Evolutionary conservation across 345 rosid species (phyloP).

Genomic region (Xanthoceras sorbifolium): DNA sequence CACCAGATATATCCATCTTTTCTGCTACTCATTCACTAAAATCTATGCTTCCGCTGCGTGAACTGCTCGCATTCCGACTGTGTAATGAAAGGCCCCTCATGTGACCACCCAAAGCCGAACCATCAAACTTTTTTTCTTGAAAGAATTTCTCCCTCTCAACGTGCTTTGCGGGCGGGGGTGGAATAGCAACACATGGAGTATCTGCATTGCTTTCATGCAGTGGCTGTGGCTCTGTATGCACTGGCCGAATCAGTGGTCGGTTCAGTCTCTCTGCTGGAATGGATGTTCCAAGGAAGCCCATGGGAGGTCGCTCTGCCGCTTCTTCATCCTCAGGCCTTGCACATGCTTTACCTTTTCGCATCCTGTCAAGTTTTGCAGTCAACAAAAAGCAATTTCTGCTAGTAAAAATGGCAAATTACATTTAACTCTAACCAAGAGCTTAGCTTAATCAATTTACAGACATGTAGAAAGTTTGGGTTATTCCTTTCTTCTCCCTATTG

Average conservation of each 20-base stretch:
- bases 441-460: neutral
- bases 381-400: conserved; percentile 1
- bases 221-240: conserved; percentile 41
- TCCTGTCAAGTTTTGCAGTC: conserved; percentile 45
- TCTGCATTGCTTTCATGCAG: conserved; percentile 39
- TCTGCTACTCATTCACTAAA: conserved; percentile 51
- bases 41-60: conserved; percentile 75
- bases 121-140: conserved; percentile 76
- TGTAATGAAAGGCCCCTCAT: conserved; percentile 78
- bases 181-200: conserved; percentile 58
- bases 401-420: conserved; percentile 1
- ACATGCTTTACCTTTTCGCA: conserved; percentile 85
- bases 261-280: conserved; percentile 58
- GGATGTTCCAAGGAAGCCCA: conserved; percentile 54
- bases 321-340: conserved; percentile 84
- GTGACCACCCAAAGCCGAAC: conserved; percentile 57
- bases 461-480: neutral
- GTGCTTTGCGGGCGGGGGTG: conserved; percentile 96
- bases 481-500: too few species aligned
- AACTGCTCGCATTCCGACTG: conserved; percentile 83
- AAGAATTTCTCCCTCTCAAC: conserved; percentile 90
- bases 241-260: conserved; percentile 81
- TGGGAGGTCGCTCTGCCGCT: conserved; percentile 34
- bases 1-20: neutral
- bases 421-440: neutral